Conservation (phyloP, 441 rosid species). For the Sinapis alba region DNA sequence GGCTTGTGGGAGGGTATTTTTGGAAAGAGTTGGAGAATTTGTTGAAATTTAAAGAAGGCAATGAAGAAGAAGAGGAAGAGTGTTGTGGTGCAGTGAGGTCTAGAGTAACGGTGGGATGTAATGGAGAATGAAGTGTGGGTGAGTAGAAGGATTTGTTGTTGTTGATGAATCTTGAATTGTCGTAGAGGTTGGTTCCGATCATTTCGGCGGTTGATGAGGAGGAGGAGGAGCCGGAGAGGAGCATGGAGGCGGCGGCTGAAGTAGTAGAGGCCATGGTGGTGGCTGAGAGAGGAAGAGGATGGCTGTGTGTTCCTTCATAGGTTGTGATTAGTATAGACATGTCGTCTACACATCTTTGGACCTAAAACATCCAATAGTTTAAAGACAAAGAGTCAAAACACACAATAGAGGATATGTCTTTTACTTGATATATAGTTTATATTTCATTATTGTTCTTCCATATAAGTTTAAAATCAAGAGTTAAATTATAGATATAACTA, state of each 20-base stretch:
- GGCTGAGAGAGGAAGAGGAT: slow-evolving; percentile 77
- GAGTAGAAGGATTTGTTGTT: slow-evolving; percentile 49
- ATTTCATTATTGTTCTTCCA: not conserved
- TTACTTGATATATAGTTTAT: not conserved
- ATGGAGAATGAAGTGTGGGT: slow-evolving; percentile 43
- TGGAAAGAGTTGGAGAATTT: slow-evolving; percentile 45
- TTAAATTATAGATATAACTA: slow-evolving; percentile 7
- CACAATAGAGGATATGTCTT: not conserved
- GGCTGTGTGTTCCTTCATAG: slow-evolving; percentile 87
- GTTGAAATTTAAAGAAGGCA: slow-evolving; percentile 47
- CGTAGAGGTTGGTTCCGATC: slow-evolving; percentile 56
- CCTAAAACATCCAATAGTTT: slow-evolving; percentile 47
- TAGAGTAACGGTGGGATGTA: slow-evolving; percentile 74
- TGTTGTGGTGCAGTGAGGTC: slow-evolving; percentile 66
- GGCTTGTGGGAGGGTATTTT: slow-evolving; percentile 55
- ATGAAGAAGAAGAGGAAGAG: slow-evolving; percentile 43
- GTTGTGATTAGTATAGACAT: slow-evolving; percentile 81
- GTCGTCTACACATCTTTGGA: slow-evolving; percentile 83
- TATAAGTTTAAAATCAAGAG: not conserved
- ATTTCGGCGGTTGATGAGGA: slow-evolving; percentile 41
- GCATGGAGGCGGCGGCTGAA: slow-evolving; percentile 76
- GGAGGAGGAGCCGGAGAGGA: slow-evolving; percentile 64
- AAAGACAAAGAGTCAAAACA: not conserved
- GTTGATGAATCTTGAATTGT: slow-evolving; percentile 48
- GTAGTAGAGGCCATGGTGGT: slow-evolving; percentile 90